Evolutionary conservation across 208 protist genomes (phyloP).

Genomic region (Trypanosoma caninum): DNA sequence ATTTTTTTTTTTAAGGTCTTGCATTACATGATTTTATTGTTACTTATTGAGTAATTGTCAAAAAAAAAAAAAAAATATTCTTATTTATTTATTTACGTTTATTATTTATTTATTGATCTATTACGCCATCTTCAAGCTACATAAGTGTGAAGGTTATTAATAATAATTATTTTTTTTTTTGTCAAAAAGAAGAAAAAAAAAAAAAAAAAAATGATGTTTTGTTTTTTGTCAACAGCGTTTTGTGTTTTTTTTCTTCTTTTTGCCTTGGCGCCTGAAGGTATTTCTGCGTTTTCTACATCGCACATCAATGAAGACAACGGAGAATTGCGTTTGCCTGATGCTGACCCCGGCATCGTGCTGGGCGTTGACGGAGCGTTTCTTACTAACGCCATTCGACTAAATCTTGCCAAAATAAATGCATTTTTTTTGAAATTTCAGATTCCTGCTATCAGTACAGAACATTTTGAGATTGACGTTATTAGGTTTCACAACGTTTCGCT

Average conservation of each 20-base stretch:
- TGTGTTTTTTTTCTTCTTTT: not conserved
- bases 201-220: too few species aligned
- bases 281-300: not conserved
- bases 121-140: too few species aligned
- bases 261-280: not conserved
- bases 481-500: conserved; percentile 34
- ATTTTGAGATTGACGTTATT: conserved; percentile 46
- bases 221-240: not conserved
- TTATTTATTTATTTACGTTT: too few species aligned
- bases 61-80: too few species aligned
- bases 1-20: conserved; percentile 8
- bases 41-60: too few species aligned
- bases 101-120: too few species aligned
- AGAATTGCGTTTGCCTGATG: not conserved
- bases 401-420: conserved; percentile 19
- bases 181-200: too few species aligned
- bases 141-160: not conserved
- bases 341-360: conserved; percentile 2
- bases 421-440: conserved; percentile 25
- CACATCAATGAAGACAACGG: not conserved
- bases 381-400: not conserved
- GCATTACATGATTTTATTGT: not conserved
- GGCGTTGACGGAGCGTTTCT: conserved; percentile 4
- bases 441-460: conserved; percentile 30
- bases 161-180: not conserved